These are phyloP conservation scores for Jaenimonas drosophilae DNA, from an alignment of 208 protist species.

Conservation along the genomic window DNA sequence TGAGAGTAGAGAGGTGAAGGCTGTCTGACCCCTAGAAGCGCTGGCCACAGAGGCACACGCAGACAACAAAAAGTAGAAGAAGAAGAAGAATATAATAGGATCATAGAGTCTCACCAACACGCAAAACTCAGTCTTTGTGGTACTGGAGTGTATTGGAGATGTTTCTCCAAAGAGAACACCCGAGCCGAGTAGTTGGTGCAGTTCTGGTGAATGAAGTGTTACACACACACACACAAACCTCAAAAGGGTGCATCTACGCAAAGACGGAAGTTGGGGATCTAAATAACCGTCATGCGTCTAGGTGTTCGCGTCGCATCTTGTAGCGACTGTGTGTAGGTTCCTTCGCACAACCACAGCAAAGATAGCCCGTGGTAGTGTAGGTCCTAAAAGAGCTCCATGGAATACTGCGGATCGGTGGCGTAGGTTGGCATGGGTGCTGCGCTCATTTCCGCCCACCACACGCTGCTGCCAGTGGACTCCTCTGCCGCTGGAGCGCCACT, in stretches of 20 bases:
- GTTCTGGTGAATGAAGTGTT: background rate
- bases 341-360: no score
- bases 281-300: no score
- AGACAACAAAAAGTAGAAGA: background rate
- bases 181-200: no score
- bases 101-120: background rate
- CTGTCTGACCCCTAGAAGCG: background rate
- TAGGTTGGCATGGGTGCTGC: constrained; percentile 68
- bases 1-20: background rate
- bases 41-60: background rate
- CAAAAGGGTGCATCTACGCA: constrained; percentile 1
- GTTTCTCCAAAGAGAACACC: no score
- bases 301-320: no score
- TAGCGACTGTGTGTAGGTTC: no score
- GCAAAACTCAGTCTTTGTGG: no score
- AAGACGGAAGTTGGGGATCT: no score
- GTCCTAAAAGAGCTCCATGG: constrained; percentile 82
- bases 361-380: no score
- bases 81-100: constrained; percentile 6
- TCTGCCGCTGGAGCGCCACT: constrained; percentile 28
- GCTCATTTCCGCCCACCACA: constrained; percentile 84
- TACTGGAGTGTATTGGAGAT: no score
- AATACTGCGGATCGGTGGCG: constrained; percentile 81
- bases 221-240: constrained; percentile 1
- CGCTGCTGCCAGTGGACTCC: constrained; percentile 21